These are phyloP conservation scores for Diatrype stigma DNA, from an alignment of 2,329 filamentous ascomycete genomes.

Conservation along the genomic window DNA sequence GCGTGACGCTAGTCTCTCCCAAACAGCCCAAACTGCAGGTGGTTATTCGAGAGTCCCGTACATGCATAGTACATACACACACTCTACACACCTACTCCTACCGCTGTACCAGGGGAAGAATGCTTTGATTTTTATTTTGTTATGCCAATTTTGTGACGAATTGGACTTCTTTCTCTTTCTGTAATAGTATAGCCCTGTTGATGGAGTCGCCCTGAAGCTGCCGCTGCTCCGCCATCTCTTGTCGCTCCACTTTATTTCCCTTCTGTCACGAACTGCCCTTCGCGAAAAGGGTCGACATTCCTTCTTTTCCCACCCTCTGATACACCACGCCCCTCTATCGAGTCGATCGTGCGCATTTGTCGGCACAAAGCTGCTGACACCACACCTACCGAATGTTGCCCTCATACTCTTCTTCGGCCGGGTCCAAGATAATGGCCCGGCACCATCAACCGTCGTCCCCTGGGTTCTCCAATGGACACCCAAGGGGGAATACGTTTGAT, in stretches of 20 bases:
- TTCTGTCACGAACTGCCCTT: background rate
- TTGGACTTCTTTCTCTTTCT: background rate
- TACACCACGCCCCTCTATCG: background rate
- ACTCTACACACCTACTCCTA: too few relatives aligned
- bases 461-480: constrained; percentile 82
- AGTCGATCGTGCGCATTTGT: constrained; percentile 8
- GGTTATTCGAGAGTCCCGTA: too few relatives aligned
- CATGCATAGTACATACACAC: too few relatives aligned
- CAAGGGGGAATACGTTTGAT: constrained; percentile 72
- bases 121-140: too few relatives aligned
- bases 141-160: background rate
- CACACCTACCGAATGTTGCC: constrained; percentile 49
- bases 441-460: constrained; percentile 53
- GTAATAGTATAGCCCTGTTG: background rate
- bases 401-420: constrained; percentile 48
- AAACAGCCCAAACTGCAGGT: too few relatives aligned
- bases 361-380: constrained; percentile 1
- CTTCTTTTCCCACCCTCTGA: constrained; percentile 2
- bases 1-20: too few relatives aligned
- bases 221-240: too few relatives aligned
- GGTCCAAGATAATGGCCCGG: constrained; percentile 75
- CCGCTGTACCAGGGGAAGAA: too few relatives aligned
- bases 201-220: background rate
- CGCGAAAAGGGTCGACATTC: constrained; percentile 11
- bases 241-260: background rate